Conservation (phyloP, 2,329 filamentous ascomycete species). For the Hypoxylon sp. region DNA sequence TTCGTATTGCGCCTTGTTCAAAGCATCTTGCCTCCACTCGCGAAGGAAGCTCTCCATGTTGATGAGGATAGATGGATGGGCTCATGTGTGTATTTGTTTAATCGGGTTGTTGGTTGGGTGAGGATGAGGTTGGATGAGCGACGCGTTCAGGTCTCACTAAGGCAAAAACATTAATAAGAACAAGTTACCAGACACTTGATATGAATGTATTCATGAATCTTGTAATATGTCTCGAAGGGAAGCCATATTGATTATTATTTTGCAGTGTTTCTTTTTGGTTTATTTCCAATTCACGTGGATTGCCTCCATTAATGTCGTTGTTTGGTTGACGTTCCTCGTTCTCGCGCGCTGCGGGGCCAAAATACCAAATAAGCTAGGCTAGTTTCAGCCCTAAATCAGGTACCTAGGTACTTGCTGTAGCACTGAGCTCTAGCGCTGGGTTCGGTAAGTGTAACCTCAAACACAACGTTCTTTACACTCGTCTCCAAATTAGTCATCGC, state of each 20-base stretch:
- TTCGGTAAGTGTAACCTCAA: conserved; percentile 7
- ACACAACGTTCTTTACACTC: too few species aligned
- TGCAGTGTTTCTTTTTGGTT: background rate
- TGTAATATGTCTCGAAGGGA: background rate
- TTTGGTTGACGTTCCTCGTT: conserved; percentile 10
- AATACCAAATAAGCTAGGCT: conserved; percentile 6
- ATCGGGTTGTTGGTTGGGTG: background rate
- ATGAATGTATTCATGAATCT: background rate
- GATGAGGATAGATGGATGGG: background rate
- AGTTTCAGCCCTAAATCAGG: conserved; percentile 17
- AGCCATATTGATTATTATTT: background rate
- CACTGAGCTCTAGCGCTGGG: conserved; percentile 9
- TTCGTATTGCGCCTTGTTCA: conserved; percentile 96
- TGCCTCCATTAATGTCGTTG: background rate
- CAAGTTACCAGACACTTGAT: background rate
- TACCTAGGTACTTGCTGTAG: conserved; percentile 3
- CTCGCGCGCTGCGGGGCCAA: conserved; percentile 12
- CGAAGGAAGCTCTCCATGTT: conserved; percentile 91
- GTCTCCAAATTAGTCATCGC: too few species aligned
- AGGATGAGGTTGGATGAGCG: background rate
- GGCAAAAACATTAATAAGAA: background rate
- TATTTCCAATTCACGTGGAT: background rate
- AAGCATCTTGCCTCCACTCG: conserved; percentile 92
- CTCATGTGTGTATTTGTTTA: conserved; percentile 4
- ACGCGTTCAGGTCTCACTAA: conserved; percentile 18